Conservation (phyloP, 2,329 filamentous ascomycete species). For the Trichoderma sp. region DNA sequence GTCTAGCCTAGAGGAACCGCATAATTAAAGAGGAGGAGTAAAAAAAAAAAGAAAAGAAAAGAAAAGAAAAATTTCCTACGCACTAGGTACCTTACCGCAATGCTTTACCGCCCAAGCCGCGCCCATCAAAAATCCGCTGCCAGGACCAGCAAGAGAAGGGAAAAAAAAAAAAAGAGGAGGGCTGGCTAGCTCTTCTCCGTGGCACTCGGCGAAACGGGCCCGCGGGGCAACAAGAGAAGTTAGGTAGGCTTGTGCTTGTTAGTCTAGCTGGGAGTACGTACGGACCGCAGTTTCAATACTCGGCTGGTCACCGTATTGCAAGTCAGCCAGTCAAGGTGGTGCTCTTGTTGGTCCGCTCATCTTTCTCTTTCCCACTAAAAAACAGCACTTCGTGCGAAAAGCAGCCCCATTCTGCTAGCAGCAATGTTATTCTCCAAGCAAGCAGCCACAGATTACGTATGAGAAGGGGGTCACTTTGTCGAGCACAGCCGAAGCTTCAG, state of each 20-base stretch:
- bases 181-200: background rate
- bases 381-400: background rate
- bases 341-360: background rate
- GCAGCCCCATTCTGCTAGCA: background rate
- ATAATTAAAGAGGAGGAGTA: background rate
- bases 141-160: background rate
- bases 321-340: background rate
- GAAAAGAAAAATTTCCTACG: background rate
- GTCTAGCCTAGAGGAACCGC: background rate
- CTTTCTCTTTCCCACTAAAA: background rate
- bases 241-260: background rate
- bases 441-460: background rate
- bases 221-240: background rate
- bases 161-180: background rate
- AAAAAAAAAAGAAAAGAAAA: background rate
- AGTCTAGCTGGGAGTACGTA: background rate
- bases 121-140: background rate
- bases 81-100: background rate
- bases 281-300: background rate
- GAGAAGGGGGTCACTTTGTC: background rate
- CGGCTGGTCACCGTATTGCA: background rate
- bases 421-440: background rate
- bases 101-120: conserved; percentile 16
- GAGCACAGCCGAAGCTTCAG: background rate
- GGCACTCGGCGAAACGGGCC: conserved; percentile 2